Percentiles rank a stretch among this genome's conserved stretches.
Evolutionary conservation across 306 rosid genomes (phyloP).

Genomic region (Dryas drummondii): DNA sequence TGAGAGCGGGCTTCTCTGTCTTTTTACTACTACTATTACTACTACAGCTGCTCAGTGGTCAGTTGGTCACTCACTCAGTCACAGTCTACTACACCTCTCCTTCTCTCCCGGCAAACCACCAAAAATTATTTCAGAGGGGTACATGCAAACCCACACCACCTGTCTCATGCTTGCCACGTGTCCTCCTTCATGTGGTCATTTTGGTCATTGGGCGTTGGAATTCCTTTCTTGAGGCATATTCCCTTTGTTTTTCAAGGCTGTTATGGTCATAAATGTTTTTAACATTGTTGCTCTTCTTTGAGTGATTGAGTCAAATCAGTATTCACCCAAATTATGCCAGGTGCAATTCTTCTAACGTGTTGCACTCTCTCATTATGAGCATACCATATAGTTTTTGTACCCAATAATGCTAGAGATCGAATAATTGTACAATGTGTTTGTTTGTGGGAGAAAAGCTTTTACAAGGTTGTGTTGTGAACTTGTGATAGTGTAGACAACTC

Average conservation of each 20-base stretch:
- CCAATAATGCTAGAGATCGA: too few species aligned
- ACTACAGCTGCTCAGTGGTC: not conserved
- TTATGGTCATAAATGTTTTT: not conserved
- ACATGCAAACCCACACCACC: not conserved
- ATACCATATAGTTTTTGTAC: too few species aligned
- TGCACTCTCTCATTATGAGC: too few species aligned
- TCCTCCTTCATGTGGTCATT: not conserved
- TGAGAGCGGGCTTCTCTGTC: constrained; percentile 40
- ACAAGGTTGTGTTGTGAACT: too few species aligned
- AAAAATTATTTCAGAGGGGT: not conserved
- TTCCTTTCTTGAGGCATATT: not conserved
- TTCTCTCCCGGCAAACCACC: not conserved
- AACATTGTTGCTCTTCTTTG: not conserved
- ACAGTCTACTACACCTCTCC: not conserved
- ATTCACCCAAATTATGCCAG: too few species aligned
- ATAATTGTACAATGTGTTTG: too few species aligned
- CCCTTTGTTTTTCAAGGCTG: not conserved
- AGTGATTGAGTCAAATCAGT: too few species aligned
- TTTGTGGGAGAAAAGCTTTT: too few species aligned
- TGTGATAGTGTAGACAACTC: too few species aligned
- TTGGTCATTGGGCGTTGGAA: not conserved
- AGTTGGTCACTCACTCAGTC: not conserved
- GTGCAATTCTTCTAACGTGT: too few species aligned
- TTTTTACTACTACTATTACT: not conserved
- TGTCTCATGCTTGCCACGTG: not conserved